Conservation (phyloP, 768 basidiomycete species). For the Amylocystis lapponica region DNA sequence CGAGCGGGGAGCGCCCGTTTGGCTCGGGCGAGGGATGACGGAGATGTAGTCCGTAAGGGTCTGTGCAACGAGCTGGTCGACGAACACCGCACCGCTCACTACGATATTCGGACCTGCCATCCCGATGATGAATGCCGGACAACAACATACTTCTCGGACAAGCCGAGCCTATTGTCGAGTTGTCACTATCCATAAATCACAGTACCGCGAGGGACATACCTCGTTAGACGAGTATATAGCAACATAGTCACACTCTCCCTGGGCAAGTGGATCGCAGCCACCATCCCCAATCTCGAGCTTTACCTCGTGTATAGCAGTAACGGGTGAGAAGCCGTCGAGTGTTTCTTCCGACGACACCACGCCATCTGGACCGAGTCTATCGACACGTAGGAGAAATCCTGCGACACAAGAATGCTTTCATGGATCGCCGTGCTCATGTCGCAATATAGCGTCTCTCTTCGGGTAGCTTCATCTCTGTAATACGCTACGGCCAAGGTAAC, state of each 20-base stretch:
- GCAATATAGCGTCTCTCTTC: not conserved
- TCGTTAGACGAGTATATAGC: conserved; percentile 5
- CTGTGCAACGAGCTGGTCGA: conserved; percentile 13
- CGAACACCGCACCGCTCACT: conserved; percentile 16
- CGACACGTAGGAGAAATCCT: not conserved
- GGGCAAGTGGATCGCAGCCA: conserved; percentile 7
- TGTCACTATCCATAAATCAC: not conserved
- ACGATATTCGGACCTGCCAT: conserved; percentile 15
- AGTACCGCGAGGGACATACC: not conserved
- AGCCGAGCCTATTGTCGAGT: not conserved
- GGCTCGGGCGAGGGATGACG: not conserved
- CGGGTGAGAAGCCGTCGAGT: not conserved
- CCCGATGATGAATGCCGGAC: conserved; percentile 15
- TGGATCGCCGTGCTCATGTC: not conserved
- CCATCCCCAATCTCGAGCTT: conserved; percentile 8
- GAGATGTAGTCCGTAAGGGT: conserved; percentile 14
- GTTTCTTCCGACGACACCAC: not conserved
- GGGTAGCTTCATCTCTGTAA: not conserved
- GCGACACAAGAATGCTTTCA: not conserved
- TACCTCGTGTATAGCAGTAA: conserved; percentile 1
- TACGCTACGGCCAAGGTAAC: not conserved
- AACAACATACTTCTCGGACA: conserved; percentile 14
- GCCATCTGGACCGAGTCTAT: not conserved
- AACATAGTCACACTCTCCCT: conserved; percentile 8
- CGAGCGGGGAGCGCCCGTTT: not conserved